Base-by-base conservation (phyloP, 2,329 filamentous ascomycete species). In the Botrytis sinoallii region DNA sequence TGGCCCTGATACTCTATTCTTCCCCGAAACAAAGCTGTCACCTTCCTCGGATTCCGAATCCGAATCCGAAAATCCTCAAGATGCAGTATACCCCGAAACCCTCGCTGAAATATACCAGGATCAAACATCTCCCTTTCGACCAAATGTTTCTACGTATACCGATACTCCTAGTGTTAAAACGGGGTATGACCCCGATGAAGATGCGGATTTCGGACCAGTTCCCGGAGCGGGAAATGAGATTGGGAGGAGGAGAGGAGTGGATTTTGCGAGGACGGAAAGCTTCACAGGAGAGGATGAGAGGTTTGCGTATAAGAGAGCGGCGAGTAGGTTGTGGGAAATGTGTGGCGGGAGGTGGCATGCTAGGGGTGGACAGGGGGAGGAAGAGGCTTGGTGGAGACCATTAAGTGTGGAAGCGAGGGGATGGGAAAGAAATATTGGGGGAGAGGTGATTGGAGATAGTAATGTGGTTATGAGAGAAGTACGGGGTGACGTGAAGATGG, bases 221-320 rank as follows among this genome's bases (percentile, higher is more conserved):
- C 22, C 80, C 83, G 70, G 82, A 76, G 70, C 79, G 77, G 76
- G 80, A 59, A 81, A 76, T 52, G 81, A 82, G 71, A 82, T 88
- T n/a, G 81, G 83, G 60, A 77, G 81, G 20, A 74, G 29, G 63
- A 57, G 18, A 57, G 65, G 48, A 29, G 79, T 81, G 2, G 88
- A 95, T 79, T 96, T 95, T 79, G 88, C 85, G 68, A 89, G 91
- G 76, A 87, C 90, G 0, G 84, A 86, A 18, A 89, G 88, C 0
- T 92, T 95, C 78, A 95, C 91, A 0, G 93, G 93, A 20, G 92
- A 95, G 80, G 93, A 95, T 81, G 93, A 95, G 81, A 86, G 89
- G 20, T 96, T 96, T 80, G 93, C 93, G 0, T 95, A 94, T 78
- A 93, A 93, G 82, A 86, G 93, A 38, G 93, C 93, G 2, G 86